phyloP scores from a whole-genome alignment of 805 yeast genomes.

The Ogataea henricii region DNA sequence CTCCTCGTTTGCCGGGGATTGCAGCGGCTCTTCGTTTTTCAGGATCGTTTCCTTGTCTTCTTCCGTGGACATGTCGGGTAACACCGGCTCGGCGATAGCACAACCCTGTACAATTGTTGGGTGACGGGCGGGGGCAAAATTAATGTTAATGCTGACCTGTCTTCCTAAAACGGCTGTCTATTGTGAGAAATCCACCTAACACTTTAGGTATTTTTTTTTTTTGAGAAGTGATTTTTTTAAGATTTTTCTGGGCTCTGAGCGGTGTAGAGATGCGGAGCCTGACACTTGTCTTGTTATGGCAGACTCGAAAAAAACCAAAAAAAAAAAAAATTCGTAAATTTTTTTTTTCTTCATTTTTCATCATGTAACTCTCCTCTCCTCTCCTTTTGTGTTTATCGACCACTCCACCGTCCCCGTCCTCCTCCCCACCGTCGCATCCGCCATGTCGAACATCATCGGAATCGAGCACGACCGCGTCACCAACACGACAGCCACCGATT shows the following conservation, averaged over 20 bases:
- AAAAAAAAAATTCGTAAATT: background rate
- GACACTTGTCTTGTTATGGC: background rate
- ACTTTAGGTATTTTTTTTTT: background rate
- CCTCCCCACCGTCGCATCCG: background rate
- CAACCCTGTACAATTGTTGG: background rate
- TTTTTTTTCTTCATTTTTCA: slow-evolving; percentile 1
- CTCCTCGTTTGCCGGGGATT: background rate
- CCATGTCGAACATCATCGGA: slow-evolving; percentile 65
- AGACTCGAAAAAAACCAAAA: background rate
- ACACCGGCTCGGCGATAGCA: background rate
- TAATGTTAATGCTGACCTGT: slow-evolving; percentile 4
- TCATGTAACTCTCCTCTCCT: too few species aligned
- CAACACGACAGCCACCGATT: slow-evolving; percentile 85
- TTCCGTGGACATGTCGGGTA: background rate
- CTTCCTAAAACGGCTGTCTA: background rate
- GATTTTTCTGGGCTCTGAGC: background rate
- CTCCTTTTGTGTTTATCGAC: slow-evolving; percentile 4
- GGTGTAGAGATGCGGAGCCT: slow-evolving; percentile 2
- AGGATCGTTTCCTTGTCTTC: background rate
- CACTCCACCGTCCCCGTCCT: background rate
- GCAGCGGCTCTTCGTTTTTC: background rate
- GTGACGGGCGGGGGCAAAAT: background rate
- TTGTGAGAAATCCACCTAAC: background rate
- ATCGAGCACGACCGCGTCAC: slow-evolving; percentile 90
- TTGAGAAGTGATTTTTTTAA: background rate